Base-by-base conservation (phyloP, 2,329 filamentous ascomycete genomes). In the Rhynchosporium graminicola region DNA sequence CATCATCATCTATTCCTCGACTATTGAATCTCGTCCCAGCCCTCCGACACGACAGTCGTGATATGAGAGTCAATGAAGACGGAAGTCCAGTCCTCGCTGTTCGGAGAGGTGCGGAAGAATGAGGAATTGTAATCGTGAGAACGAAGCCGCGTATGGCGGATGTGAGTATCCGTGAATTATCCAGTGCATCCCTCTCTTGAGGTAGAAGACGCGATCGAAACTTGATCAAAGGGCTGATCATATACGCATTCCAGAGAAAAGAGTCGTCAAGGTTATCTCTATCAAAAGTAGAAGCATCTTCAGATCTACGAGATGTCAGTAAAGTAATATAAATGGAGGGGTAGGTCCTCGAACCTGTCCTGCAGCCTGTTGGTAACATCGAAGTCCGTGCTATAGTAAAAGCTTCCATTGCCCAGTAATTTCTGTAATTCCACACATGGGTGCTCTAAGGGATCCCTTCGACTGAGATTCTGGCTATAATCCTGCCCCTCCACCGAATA, bases 331-430 rank as follows among this genome's bases (percentile, higher is more conserved):
- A 26, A 15, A 57, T 43, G 59, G 61, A 10, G 61, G 40, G 26
- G 47, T 26, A 29, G 36, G 26, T 42, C 15, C 59, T 58, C 76
- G 71, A 74, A 92, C 84, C 94, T 87, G 73, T 97, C 90, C 76
- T 99, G 95, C 66, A 98, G 79, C 69, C 95, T 85, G 76, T 96
- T 93, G 3, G 95, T 99, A 55, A 99, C 80, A 74, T 99, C 94
- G 75, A 99, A 99, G 76, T 98, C 92, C n/a, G 92, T 91, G 74
- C 92, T 97, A 78, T 97, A 99, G 76, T 98, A 99, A 74, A 99
- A 99, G 36, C 90, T 96, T 31, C 94, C 93, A 75, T 96, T 93
- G 73, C 91, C 89, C 61, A 99, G 80, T 43, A 99, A 83, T 80
- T 97, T 98, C 76, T 94, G 93, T 63, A 99, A 77, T 51, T 95